A percentile compares a stretch with the other conserved stretches of the same genome.
phyloP scores from a whole-genome alignment of 306 rosid species.

The Aeschynomene evenia region DNA sequence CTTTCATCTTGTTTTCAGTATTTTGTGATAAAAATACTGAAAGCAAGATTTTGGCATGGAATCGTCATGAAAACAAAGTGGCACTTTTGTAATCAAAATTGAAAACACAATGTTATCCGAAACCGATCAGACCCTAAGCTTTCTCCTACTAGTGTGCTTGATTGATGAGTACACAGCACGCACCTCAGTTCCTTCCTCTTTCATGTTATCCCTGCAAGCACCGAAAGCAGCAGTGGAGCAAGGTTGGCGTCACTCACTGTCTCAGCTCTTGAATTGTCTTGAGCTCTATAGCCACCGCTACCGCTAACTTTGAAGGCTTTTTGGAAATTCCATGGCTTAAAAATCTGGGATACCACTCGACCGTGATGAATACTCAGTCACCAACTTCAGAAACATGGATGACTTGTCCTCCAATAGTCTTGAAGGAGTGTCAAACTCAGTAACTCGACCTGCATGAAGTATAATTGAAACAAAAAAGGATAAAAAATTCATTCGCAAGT shows the following conservation, averaged over 20 bases:
- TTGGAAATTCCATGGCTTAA: conserved; percentile 46
- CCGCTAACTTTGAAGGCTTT: conserved; percentile 3
- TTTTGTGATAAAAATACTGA: too few relatives aligned
- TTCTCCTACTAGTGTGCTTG: conserved; percentile 32
- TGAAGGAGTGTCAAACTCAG: conserved; percentile 77
- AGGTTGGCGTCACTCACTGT: conserved; percentile 33
- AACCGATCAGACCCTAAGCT: background rate
- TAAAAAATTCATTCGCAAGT: conserved; percentile 14
- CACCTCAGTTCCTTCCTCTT: conserved; percentile 24
- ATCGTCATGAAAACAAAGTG: too few relatives aligned
- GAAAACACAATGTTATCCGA: too few relatives aligned
- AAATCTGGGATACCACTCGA: conserved; percentile 77
- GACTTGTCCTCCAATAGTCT: conserved; percentile 87
- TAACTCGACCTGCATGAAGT: conserved; percentile 66
- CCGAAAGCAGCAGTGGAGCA: conserved; percentile 47
- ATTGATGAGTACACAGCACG: conserved; percentile 16
- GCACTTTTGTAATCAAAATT: too few relatives aligned
- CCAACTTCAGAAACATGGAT: conserved; percentile 92
- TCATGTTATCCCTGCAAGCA: conserved; percentile 25
- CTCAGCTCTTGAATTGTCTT: conserved; percentile 26
- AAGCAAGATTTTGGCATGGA: too few relatives aligned
- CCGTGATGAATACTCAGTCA: conserved; percentile 83
- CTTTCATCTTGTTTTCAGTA: too few relatives aligned
- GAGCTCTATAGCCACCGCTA: conserved; percentile 38
- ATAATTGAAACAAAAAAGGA: background rate